Percentiles rank a stretch among this genome's conserved stretches.
phyloP scores from a whole-genome alignment of 1,284 basidiomycete species.

The Heterobasidion parviporum region DNA sequence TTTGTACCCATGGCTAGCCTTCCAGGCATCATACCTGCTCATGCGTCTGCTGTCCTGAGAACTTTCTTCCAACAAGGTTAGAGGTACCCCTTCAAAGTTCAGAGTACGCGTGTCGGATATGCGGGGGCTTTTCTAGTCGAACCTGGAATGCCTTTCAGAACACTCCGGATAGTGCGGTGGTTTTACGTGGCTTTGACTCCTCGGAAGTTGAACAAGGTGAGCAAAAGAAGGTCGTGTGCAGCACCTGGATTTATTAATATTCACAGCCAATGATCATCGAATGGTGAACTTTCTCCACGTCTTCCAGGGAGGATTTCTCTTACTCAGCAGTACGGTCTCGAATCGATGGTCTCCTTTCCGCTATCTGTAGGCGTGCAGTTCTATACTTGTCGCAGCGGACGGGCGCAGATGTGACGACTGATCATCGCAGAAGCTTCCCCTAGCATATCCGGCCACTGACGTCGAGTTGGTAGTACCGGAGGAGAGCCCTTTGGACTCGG shows the following conservation, averaged over 20 bases:
- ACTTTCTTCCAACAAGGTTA: background rate
- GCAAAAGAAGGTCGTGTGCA: background rate
- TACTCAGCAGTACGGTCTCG: background rate
- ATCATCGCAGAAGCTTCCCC: no score
- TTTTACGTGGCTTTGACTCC: background rate
- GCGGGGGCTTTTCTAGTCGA: background rate
- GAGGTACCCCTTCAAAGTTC: background rate
- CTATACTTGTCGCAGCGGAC: background rate
- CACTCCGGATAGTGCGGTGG: background rate
- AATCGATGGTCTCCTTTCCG: background rate
- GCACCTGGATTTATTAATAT: background rate
- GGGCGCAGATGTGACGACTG: no score
- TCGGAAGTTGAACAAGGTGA: background rate
- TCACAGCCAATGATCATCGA: background rate
- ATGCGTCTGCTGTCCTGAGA: background rate
- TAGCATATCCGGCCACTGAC: no score
- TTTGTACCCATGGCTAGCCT: background rate
- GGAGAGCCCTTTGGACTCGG: no score
- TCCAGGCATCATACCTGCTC: background rate
- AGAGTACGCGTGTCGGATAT: background rate
- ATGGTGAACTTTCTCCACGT: slow-evolving; percentile 3
- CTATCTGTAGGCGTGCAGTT: background rate
- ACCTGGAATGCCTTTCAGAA: background rate
- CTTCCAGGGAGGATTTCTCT: background rate
- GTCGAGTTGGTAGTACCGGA: no score